A percentile compares a stretch with the other conserved stretches of the same genome.
These are phyloP conservation scores for Pythium rhizo-oryzae DNA, from an alignment of 352 stramenopile species.

Conservation along the genomic window DNA sequence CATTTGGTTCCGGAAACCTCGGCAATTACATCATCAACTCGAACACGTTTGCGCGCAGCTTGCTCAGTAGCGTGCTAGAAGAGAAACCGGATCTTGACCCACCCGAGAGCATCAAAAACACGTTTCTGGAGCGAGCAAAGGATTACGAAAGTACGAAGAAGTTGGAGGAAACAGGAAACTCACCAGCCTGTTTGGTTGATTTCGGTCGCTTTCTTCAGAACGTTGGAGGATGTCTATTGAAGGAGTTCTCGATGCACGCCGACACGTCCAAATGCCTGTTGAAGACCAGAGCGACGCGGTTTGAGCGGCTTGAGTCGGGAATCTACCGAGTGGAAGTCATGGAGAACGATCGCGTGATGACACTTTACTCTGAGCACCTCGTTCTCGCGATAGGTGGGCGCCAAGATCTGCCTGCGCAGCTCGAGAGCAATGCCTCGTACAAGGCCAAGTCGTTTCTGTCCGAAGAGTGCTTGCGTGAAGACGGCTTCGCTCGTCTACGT, in stretches of 20 bases:
- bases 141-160: slow-evolving; percentile 55
- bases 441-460: slow-evolving; percentile 66
- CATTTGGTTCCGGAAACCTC: slow-evolving; percentile 70
- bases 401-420: slow-evolving; percentile 43
- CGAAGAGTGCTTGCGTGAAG: slow-evolving; percentile 62
- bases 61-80: slow-evolving; percentile 76
- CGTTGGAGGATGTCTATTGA: slow-evolving; percentile 46
- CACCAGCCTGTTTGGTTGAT: slow-evolving; percentile 54
- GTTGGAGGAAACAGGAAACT: slow-evolving; percentile 56
- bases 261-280: slow-evolving; percentile 52
- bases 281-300: slow-evolving; percentile 49
- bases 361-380: slow-evolving; percentile 63
- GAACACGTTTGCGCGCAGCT: slow-evolving; percentile 80
- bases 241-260: slow-evolving; percentile 48
- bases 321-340: slow-evolving; percentile 54
- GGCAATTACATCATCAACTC: slow-evolving; percentile 86
- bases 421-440: slow-evolving; percentile 40
- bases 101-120: slow-evolving; percentile 72
- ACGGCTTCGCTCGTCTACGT: slow-evolving; percentile 58
- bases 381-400: slow-evolving; percentile 68
- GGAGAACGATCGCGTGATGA: slow-evolving; percentile 32
- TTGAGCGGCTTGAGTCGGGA: slow-evolving; percentile 49
- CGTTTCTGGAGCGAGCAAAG: slow-evolving; percentile 63
- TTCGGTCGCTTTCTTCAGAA: slow-evolving; percentile 68
- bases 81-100: slow-evolving; percentile 78